Evolutionary conservation across 192 early-diverging fungal genomes (phyloP), one percentile per base, ranked within the genome.

Genomic region (Coemansia sp.): DNA sequence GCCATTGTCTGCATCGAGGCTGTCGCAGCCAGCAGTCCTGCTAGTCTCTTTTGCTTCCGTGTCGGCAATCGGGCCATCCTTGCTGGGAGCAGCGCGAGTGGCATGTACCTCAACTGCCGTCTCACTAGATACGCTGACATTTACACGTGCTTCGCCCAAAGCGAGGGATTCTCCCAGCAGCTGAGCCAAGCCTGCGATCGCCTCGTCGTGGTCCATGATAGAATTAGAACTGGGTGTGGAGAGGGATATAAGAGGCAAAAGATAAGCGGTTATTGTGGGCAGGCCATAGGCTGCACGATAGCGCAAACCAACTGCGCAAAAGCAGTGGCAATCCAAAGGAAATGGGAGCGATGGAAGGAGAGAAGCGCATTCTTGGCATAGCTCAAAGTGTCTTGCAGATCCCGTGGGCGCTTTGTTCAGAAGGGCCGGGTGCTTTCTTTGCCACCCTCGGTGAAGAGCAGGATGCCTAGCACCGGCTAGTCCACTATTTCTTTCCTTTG

Each of bases 161-260:
- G 13, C 35, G 18, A 79, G 63, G 24, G 55, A 64, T 13, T 63
- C 62, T 14, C 69, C 76, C n/a, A 78, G 39, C 26, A 66, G 37
- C 37, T 59, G 60, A n/a, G 67, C 60, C 21, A 79, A 60, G 26
- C 66, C 67, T n/a, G 69, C 67, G 16, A 79, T 33, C 26, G 14
- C 53, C 38, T 65, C 48, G 24, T 18, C 21, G 23, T 63, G 13
- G 35, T 38, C 13, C 63, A 65, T 65, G 35, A 45, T 45, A 20
- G 18, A 20, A 20, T 45, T 31, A 4, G 31, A 31, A 31, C 4
- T 31, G 31, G 31, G 31, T n/a, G 43, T 7, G 43, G 43, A 6
- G n/a, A 43, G 18, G n/a, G 31, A 45, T 20, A 45, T 24, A 60
- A 3, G 37, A 11, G 26, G 55, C 9, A 40, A 38, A 24, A 18